Evolutionary conservation across 2,329 filamentous ascomycete genomes (phyloP), one percentile per base, ranked within the genome.

Genomic region (Chlorencoelia australis): DNA sequence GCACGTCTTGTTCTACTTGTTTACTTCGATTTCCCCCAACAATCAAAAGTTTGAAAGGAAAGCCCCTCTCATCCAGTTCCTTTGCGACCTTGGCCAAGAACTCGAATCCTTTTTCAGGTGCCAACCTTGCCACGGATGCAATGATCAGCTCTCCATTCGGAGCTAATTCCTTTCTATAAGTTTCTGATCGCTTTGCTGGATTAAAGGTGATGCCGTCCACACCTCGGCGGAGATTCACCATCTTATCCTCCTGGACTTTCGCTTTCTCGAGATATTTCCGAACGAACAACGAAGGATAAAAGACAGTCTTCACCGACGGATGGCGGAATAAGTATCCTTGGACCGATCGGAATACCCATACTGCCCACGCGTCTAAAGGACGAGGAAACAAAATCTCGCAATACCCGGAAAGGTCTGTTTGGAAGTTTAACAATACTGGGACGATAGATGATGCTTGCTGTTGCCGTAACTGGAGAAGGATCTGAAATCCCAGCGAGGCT

Each of bases 321-420:
- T 79, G 70, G 6, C 66, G 66, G 61, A 82, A 83, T 1, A 83
- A 62, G 46, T 74, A 80, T 30, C 76, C 75, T 56, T 83, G 76
- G 1, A 81, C 75, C 2, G 67, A 59, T 11, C 70, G 67, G 37
- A 82, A 72, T 8, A 78, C 62, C 55, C 69, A 75, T 30, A 77
- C 74, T 4, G 75, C 77, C 39, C 79, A 66, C 8, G 59, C 59
- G 47, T 74, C 73, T 13, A 84, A 62, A 0, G 74, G 75, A 2
- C 65, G 60, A 0, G 78, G 75, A 42, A 84, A 79, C n/a, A 84
- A 61, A 33, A 83, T 80, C 32, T 71, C 67, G 49, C 75, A 78
- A 54, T 83, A 84, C 2, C 76, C 76, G 0, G 75, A 73, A 7
- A 84, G 61, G 51, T 83, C 79, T 1, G 79, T 84, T 56, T 83